phyloP scores from a whole-genome alignment of 306 rosid species.

The Vigna unguiculata region DNA sequence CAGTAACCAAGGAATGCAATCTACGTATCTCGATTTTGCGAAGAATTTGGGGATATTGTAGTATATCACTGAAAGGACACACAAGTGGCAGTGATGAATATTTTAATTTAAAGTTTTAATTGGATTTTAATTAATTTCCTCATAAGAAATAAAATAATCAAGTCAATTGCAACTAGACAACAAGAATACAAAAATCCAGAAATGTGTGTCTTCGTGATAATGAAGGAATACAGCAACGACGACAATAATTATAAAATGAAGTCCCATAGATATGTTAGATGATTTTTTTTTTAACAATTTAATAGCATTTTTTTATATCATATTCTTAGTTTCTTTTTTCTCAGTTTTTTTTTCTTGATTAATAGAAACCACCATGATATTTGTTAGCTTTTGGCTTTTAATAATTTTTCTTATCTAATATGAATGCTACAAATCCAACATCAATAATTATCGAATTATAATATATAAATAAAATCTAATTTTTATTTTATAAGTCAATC shows the following conservation, averaged over 20 bases:
- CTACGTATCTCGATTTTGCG: background rate
- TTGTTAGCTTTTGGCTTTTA: no score
- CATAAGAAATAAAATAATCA: constrained; percentile 16
- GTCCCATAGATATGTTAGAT: background rate
- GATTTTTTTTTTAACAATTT: no score
- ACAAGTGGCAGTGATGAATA: constrained; percentile 16
- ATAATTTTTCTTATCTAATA: no score
- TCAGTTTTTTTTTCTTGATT: no score
- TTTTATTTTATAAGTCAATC: no score
- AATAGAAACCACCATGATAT: no score
- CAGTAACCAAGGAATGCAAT: constrained; percentile 25
- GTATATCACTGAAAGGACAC: constrained; percentile 1
- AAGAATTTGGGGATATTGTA: constrained; percentile 8
- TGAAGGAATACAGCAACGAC: background rate
- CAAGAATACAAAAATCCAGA: constrained; percentile 3
- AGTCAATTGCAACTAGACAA: constrained; percentile 1
- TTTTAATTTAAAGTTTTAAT: constrained; percentile 25
- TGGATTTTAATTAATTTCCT: constrained; percentile 22
- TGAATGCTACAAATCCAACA: no score
- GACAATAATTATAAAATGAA: background rate
- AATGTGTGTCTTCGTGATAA: background rate
- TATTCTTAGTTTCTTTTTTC: no score
- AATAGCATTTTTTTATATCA: background rate
- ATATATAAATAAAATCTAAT: no score
- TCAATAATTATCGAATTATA: no score